Evolutionary conservation across 495 filamentous ascomycete species (phyloP).

Genomic region (Lophiostoma macrostomum): DNA sequence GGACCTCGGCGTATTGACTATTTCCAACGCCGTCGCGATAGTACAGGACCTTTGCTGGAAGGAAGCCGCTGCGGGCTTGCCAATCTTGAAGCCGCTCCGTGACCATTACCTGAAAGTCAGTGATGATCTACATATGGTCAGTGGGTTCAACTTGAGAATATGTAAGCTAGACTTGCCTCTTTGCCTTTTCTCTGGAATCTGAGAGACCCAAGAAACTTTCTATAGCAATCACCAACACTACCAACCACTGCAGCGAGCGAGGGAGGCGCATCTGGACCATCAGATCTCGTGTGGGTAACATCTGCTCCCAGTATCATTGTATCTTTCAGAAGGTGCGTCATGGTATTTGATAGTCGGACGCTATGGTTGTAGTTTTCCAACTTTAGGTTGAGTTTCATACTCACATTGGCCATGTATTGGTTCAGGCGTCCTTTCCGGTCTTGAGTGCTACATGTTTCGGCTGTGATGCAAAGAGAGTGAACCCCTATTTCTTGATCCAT

Average conservation of each 20-base stretch:
- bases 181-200: constrained; percentile 7
- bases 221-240: neutral
- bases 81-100: neutral
- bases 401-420: constrained; percentile 13
- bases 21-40: constrained; percentile 28
- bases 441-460: neutral
- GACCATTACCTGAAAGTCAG: constrained; percentile 6
- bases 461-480: neutral
- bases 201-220: constrained; percentile 18
- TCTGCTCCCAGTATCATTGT: constrained; percentile 26
- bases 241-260: constrained; percentile 19
- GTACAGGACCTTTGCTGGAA: constrained; percentile 6
- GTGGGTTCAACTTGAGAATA: neutral
- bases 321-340: neutral
- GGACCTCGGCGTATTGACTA: constrained; percentile 4
- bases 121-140: constrained; percentile 8
- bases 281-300: constrained; percentile 16
- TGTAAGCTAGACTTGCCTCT: constrained; percentile 3
- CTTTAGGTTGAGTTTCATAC: constrained; percentile 27
- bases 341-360: neutral
- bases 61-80: neutral
- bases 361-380: constrained; percentile 11
- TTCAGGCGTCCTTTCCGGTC: neutral
- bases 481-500: neutral
- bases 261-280: neutral